Evolutionary conservation across 257 asterid species (phyloP), one percentile per base, ranked within the genome.

Genomic region (Fraxinus excelsior): DNA sequence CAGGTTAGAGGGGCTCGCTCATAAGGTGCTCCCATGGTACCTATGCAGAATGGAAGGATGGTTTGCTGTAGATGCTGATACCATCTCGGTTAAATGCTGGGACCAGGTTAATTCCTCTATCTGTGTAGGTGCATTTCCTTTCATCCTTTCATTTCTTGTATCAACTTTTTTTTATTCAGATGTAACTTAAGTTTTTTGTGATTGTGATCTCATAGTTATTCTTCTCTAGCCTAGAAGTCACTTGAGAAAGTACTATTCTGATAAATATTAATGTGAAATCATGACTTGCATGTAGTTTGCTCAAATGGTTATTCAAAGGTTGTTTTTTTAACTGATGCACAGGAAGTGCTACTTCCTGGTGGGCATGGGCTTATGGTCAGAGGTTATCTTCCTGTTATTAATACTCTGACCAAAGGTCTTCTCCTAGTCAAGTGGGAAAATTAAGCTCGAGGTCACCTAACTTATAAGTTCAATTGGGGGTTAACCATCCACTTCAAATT

Each of bases 361-460:
- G 99, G 99, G 64, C 99, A 96, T 76, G 99, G 99, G 67, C 93
- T 96, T 74, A 96, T 96, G 99, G 98, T 96, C 62, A 88, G 98
- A 56, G 99, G 99, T 58, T 96, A 96, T 79, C 93, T 83, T 79
- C 99, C 98, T 26, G 99, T 96, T 64, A 83, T 96, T 74, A 96
- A 96, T 71, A 85, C 97, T 19, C 96, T 96, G 23, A 98, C 99
- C 3, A 89, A 90, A 84, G 98, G 97, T 83, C 97, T 91, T 68
- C 26, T 18, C 25, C 25, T 7, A 18, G 11, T 53, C 53, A 44
- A 44, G 53, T 16, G 5, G 46, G 53, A 44, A 44, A 40, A 10
- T 40, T 40, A 11, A 2, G 3, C 14, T 40, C 14, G 46, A 40
- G 14, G 46, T 2, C 46, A 9, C 46, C 46, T 40, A 11, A 40